Percentiles rank a stretch among this genome's conserved stretches.
These are phyloP conservation scores for Nidula niveotomentosa DNA, from an alignment of 1,284 basidiomycete genomes.

Conservation along the genomic window DNA sequence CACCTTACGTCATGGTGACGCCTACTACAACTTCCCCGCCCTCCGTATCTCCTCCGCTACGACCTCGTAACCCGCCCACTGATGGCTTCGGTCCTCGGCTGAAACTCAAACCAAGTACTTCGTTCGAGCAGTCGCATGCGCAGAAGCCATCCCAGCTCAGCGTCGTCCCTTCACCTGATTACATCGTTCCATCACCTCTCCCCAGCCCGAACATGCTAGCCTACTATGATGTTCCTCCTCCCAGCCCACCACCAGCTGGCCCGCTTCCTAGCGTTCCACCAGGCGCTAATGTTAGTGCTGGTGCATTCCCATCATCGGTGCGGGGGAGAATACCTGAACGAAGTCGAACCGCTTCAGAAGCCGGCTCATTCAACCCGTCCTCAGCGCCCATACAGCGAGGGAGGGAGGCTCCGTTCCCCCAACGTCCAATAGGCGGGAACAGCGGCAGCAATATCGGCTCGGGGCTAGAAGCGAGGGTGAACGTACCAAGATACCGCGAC, in stretches of 20 bases:
- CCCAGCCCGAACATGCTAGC: slow-evolving; percentile 37
- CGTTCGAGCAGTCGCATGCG: background rate
- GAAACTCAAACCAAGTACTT: background rate
- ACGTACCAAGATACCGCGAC: slow-evolving; percentile 9
- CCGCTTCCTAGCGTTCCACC: slow-evolving; percentile 44
- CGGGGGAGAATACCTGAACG: slow-evolving; percentile 12
- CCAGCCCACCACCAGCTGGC: slow-evolving; percentile 49
- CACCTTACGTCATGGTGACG: slow-evolving; percentile 16
- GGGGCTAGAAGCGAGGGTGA: slow-evolving; percentile 17
- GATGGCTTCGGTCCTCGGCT: slow-evolving; percentile 4
- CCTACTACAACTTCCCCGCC: slow-evolving; percentile 6
- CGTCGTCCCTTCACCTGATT: slow-evolving; percentile 26
- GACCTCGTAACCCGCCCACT: slow-evolving; percentile 4
- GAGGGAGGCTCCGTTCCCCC: slow-evolving; percentile 49
- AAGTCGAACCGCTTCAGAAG: too few relatives aligned
- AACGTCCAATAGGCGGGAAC: slow-evolving; percentile 25
- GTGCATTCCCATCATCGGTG: slow-evolving; percentile 6
- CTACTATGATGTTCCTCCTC: slow-evolving; percentile 55
- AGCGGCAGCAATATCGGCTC: slow-evolving; percentile 7
- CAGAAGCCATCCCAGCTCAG: slow-evolving; percentile 11
- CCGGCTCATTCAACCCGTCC: too few relatives aligned
- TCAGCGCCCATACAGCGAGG: slow-evolving; percentile 35
- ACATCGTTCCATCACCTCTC: slow-evolving; percentile 25
- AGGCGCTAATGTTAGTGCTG: background rate
- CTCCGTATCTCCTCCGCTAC: slow-evolving; percentile 1